Evolutionary conservation across 2,329 filamentous ascomycete genomes (phyloP).

Genomic region (Pseudovirgaria hyperparasitica): DNA sequence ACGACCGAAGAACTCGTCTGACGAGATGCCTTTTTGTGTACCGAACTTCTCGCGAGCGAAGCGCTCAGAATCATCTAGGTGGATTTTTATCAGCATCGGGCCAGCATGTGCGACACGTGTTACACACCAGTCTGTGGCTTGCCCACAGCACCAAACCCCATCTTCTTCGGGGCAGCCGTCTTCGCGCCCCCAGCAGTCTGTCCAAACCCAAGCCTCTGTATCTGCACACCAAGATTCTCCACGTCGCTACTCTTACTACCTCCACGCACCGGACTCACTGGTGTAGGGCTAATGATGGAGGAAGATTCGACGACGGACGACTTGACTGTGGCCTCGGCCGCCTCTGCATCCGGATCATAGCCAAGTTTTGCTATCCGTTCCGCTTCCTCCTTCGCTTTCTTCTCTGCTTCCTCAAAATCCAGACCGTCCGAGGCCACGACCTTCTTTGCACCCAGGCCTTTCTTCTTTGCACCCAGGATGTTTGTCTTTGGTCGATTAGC

Average conservation of each 20-base stretch:
- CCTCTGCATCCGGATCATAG: slow-evolving; percentile 84
- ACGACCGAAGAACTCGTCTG: slow-evolving; percentile 96
- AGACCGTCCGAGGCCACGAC: slow-evolving; percentile 53
- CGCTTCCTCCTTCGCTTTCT: slow-evolving; percentile 92
- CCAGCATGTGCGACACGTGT: neutral
- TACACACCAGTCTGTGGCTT: slow-evolving; percentile 54
- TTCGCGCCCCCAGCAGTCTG: slow-evolving; percentile 52
- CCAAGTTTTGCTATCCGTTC: slow-evolving; percentile 91
- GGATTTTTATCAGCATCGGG: neutral
- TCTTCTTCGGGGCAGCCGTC: slow-evolving; percentile 57
- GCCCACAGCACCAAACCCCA: slow-evolving; percentile 78
- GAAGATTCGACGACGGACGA: slow-evolving; percentile 29
- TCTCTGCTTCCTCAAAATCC: slow-evolving; percentile 95
- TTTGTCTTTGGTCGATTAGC: slow-evolving; percentile 71
- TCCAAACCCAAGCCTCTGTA: slow-evolving; percentile 75
- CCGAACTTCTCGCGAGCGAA: slow-evolving; percentile 86
- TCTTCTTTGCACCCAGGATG: slow-evolving; percentile 67
- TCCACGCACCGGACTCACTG: slow-evolving; percentile 51
- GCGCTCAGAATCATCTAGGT: slow-evolving; percentile 57
- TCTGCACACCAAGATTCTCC: slow-evolving; percentile 81
- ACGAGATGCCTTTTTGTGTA: slow-evolving; percentile 87
- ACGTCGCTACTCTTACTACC: slow-evolving; percentile 60
- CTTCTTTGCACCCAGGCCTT: slow-evolving; percentile 54
- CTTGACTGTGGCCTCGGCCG: slow-evolving; percentile 22
- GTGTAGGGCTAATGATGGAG: slow-evolving; percentile 61